A percentile compares a stretch with the other conserved stretches of the same genome.
Conservation (phyloP, 1,284 basidiomycete genomes). For the Entoloma clypeatum region DNA sequence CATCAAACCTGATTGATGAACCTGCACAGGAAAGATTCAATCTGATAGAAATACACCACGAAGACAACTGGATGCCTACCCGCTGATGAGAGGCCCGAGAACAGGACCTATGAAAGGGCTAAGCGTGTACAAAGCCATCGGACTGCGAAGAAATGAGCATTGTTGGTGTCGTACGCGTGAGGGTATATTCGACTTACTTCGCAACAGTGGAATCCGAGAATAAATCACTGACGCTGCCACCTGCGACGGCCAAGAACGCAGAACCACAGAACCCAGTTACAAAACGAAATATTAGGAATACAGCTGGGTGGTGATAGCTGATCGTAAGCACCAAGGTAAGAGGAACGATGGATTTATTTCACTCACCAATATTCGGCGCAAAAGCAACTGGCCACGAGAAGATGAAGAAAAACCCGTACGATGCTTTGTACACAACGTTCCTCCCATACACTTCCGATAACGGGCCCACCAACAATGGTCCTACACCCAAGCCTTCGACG, state of each 20-base stretch:
- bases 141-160: conserved; percentile 44
- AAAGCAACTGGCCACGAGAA: conserved; percentile 69
- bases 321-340: background rate
- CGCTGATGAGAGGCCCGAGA: conserved; percentile 58
- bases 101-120: conserved; percentile 76
- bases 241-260: conserved; percentile 78
- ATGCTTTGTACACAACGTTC: conserved; percentile 48
- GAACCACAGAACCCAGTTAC: conserved; percentile 66
- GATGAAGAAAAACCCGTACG: conserved; percentile 47
- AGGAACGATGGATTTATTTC: background rate
- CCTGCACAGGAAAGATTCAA: conserved; percentile 16
- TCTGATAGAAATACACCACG: background rate
- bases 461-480: conserved; percentile 55
- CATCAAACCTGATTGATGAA: conserved; percentile 40
- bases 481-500: conserved; percentile 45
- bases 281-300: conserved; percentile 69
- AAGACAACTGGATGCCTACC: conserved; percentile 35
- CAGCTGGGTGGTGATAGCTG: conserved; percentile 32
- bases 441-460: conserved; percentile 56
- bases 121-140: conserved; percentile 74
- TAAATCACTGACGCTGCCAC: conserved; percentile 76
- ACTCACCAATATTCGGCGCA: conserved; percentile 52
- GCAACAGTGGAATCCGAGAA: conserved; percentile 63
- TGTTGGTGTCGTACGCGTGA: conserved; percentile 28
- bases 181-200: conserved; percentile 45